Evolutionary conservation across 2,329 filamentous ascomycete species (phyloP).

Genomic region (Pyrenophora teres): DNA sequence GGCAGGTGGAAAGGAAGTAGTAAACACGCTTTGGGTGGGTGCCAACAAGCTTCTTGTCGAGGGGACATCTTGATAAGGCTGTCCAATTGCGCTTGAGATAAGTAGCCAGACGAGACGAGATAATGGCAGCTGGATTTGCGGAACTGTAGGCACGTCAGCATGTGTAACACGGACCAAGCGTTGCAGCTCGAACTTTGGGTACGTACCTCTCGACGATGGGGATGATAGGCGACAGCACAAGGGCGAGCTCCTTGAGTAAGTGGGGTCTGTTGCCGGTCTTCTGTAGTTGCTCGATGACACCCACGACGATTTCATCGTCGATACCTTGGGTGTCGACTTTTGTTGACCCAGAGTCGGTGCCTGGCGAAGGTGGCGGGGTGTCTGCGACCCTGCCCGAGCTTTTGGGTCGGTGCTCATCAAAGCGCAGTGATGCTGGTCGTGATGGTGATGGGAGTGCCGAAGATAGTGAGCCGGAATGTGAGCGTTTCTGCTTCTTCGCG

Average conservation of each 20-base stretch:
- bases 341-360: slow-evolving; percentile 52
- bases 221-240: slow-evolving; percentile 74
- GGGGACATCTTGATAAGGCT: slow-evolving; percentile 76
- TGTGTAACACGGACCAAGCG: slow-evolving; percentile 34
- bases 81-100: slow-evolving; percentile 89
- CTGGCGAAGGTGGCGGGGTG: slow-evolving; percentile 80
- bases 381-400: slow-evolving; percentile 57
- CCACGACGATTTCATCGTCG: slow-evolving; percentile 94
- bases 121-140: slow-evolving; percentile 91
- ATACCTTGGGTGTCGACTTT: slow-evolving; percentile 81
- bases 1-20: slow-evolving; percentile 90
- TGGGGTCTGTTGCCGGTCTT: slow-evolving; percentile 91
- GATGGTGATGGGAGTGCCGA: slow-evolving; percentile 52
- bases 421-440: slow-evolving; percentile 52
- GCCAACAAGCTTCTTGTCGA: slow-evolving; percentile 90
- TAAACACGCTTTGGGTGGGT: slow-evolving; percentile 94
- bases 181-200: slow-evolving; percentile 16
- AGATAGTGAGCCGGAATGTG: slow-evolving; percentile 61
- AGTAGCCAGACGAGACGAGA: slow-evolving; percentile 86
- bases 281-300: slow-evolving; percentile 84
- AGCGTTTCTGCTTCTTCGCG: slow-evolving; percentile 72
- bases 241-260: slow-evolving; percentile 89
- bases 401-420: slow-evolving; percentile 53
- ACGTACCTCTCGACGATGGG: slow-evolving; percentile 90
- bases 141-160: slow-evolving; percentile 65